Base-by-base conservation (phyloP, 495 filamentous ascomycete genomes). In the Podospora pseudocomata region DNA sequence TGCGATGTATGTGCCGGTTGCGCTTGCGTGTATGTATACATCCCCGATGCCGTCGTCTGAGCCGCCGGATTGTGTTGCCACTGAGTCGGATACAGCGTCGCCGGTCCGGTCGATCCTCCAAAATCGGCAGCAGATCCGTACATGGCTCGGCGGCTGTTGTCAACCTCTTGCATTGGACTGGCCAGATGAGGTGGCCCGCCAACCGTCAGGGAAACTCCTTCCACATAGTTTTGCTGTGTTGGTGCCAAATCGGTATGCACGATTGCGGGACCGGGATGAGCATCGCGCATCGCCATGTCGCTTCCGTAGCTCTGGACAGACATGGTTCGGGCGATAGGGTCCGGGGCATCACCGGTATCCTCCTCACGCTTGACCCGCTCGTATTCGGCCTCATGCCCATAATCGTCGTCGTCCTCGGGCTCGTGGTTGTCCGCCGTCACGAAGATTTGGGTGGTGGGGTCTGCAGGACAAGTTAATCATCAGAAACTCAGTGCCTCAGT, bases 391-490 rank as follows among this genome's bases (percentile, higher is more conserved):
- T 71, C 74, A 18, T 81, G 77, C 2, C 82, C 80, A 54, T 76
- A 70, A 49, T 76, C 71, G 53, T 72, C 76, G 11, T 71, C 79
- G 71, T 67, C 73, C 76, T 56, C 61, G 69, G 23, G 73, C 71
- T 55, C 67, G 60, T 74, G 76, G 69, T 77, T 76, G 9, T 78
- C 76, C 4, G 72, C 70, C 70, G 73, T 78, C 58, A 84, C 78
- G n/a, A 75, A 76, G 20, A 83, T 71, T n/a, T 76, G 69, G 30
- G 79, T 80, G 9, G 71, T 71, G 30, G 63, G 77, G 63, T 83
- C 82, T 83, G 63, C 71, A 65, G 76, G 20, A 44, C 20, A 64
- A 18, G 13, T 57, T 39, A 63, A 61, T 7, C 19, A 32, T 62
- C 15, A 19, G 9, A 32, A 23, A 30, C 11, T 54, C 62, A 16